phyloP scores from a whole-genome alignment of 208 protist genomes.

The Acanthamoeba healyi region DNA sequence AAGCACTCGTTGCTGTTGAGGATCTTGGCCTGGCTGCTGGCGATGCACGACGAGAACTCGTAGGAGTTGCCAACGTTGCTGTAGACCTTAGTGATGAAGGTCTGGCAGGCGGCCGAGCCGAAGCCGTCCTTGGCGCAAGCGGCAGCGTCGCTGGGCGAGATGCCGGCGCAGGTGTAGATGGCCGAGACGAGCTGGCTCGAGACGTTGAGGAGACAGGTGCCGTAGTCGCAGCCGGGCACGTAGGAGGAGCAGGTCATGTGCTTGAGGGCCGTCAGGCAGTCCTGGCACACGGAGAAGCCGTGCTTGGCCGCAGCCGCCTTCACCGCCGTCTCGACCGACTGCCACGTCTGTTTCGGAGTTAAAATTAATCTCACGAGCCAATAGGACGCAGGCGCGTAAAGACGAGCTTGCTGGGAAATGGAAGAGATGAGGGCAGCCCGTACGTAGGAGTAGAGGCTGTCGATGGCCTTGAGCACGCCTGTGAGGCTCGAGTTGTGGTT shows the following conservation, averaged over 20 bases:
- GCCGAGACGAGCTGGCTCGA: background rate
- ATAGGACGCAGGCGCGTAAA: background rate
- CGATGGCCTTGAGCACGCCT: no score
- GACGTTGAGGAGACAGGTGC: background rate
- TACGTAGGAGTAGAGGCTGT: no score
- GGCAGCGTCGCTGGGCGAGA: background rate
- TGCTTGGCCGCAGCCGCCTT: background rate
- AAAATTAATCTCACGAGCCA: no score
- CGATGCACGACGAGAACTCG: background rate
- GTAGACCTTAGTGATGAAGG: background rate
- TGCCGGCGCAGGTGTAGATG: background rate
- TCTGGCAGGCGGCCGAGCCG: background rate
- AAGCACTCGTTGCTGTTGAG: background rate
- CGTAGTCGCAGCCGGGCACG: background rate
- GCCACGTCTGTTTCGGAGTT: background rate
- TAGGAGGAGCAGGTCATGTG: background rate
- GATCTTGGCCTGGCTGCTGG: background rate
- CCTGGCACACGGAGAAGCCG: background rate
- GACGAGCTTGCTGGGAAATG: background rate
- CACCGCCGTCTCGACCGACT: background rate
- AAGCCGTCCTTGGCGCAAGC: background rate
- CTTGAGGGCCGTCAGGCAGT: background rate
- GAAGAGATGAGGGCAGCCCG: no score
- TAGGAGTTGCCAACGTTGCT: background rate
- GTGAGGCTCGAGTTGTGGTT: no score